Evolutionary conservation across 768 basidiomycete genomes (phyloP).

Genomic region (Leccinum broughii): DNA sequence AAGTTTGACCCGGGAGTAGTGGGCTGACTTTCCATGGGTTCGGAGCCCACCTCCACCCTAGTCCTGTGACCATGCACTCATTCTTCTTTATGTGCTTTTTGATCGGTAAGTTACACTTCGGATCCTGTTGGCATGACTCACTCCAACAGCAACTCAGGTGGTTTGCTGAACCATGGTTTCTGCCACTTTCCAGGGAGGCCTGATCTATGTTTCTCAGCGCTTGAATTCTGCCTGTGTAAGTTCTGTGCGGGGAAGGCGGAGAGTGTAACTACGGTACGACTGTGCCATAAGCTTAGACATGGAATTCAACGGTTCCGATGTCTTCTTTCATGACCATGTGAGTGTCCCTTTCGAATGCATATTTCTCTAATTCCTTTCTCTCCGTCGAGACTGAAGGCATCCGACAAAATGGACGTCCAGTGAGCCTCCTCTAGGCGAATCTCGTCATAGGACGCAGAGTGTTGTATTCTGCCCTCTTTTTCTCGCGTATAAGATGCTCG

Average conservation of each 20-base stretch:
- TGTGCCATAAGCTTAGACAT: background rate
- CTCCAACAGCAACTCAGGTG: background rate
- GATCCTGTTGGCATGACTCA: background rate
- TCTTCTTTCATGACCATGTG: background rate
- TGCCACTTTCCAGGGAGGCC: too few relatives aligned
- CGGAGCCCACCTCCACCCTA: background rate
- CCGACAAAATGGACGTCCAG: background rate
- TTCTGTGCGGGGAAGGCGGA: too few relatives aligned
- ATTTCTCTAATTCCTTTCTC: background rate
- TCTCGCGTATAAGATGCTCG: background rate
- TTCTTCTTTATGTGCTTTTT: background rate
- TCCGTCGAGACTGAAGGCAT: background rate
- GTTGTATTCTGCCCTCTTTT: background rate
- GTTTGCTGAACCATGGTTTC: background rate
- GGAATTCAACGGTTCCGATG: background rate
- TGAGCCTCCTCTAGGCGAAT: background rate
- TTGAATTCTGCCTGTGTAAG: background rate
- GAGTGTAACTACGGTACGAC: background rate
- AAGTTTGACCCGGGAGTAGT: background rate
- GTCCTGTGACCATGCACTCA: background rate
- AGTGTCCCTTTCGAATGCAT: background rate
- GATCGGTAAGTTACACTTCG: background rate
- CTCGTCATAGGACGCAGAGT: too few relatives aligned
- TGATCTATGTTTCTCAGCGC: too few relatives aligned
- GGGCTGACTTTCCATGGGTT: background rate